phyloP scores from a whole-genome alignment of 768 basidiomycete genomes.

The Lepiota venenata region DNA sequence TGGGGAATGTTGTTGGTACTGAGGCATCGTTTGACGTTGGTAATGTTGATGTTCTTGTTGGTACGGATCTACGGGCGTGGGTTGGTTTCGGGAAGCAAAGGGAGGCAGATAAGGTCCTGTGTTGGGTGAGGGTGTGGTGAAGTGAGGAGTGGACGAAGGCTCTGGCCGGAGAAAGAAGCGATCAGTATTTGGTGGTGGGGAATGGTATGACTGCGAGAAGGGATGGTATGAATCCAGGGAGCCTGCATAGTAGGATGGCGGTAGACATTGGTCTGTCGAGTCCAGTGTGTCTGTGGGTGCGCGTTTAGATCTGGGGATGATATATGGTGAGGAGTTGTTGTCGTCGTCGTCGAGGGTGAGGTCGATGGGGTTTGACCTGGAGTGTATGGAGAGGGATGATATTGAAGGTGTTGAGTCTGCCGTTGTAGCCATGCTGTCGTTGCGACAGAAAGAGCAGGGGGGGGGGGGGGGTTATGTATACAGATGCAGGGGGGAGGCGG shows the following conservation, averaged over 20 bases:
- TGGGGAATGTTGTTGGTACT: constrained; percentile 18
- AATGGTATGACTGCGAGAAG: background rate
- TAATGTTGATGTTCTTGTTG: constrained; percentile 21
- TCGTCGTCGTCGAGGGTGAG: constrained; percentile 70
- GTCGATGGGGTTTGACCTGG: constrained; percentile 55
- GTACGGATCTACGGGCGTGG: constrained; percentile 20
- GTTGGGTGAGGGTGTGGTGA: constrained; percentile 12
- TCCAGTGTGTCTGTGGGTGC: background rate
- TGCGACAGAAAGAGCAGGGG: background rate
- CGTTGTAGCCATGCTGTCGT: constrained; percentile 20
- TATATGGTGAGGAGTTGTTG: constrained; percentile 23
- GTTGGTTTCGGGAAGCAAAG: constrained; percentile 41
- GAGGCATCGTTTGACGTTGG: constrained; percentile 16
- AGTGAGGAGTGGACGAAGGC: background rate
- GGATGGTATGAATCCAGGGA: constrained; percentile 12
- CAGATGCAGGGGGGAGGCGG: constrained; percentile 13
- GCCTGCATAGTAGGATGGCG: constrained; percentile 8
- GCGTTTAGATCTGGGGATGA: constrained; percentile 10
- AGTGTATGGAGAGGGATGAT: constrained; percentile 28
- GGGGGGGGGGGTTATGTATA: constrained; percentile 14
- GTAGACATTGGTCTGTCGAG: constrained; percentile 6
- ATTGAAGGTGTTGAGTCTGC: constrained; percentile 26
- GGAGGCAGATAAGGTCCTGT: constrained; percentile 42
- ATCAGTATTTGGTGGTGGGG: background rate
- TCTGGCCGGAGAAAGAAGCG: background rate